A percentile compares a stretch with the other conserved stretches of the same genome.
phyloP scores from a whole-genome alignment of 805 yeast species.

The Lipomyces yamanashiensis region DNA sequence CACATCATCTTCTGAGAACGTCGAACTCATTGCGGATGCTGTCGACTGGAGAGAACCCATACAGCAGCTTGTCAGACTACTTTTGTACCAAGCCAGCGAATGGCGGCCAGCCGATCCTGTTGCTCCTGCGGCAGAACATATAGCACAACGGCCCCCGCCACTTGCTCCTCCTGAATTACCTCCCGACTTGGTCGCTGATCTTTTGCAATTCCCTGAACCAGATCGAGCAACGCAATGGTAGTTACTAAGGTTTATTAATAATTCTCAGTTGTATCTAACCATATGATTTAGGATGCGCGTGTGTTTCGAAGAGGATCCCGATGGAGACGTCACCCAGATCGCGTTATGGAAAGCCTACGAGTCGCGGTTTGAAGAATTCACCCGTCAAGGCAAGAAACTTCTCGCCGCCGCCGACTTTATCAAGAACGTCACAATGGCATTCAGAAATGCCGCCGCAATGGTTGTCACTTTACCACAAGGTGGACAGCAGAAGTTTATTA shows the following conservation, averaged over 20 bases:
- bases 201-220: slow-evolving; percentile 77
- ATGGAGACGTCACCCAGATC: slow-evolving; percentile 91
- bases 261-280: neutral
- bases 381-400: slow-evolving; percentile 59
- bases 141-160: slow-evolving; percentile 64
- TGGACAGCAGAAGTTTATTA: slow-evolving; percentile 76
- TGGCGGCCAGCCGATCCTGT: slow-evolving; percentile 34
- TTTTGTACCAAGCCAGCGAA: slow-evolving; percentile 35
- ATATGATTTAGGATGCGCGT: slow-evolving; percentile 60
- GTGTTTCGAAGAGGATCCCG: slow-evolving; percentile 76
- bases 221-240: slow-evolving; percentile 87
- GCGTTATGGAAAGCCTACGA: slow-evolving; percentile 96
- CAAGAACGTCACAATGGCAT: slow-evolving; percentile 84
- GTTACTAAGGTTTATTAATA: neutral
- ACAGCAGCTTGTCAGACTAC: slow-evolving; percentile 40
- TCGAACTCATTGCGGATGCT: slow-evolving; percentile 56
- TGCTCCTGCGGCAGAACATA: slow-evolving; percentile 55
- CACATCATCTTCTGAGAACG: slow-evolving; percentile 63
- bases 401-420: slow-evolving; percentile 96
- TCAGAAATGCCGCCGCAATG: slow-evolving; percentile 85
- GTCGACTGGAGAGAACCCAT: slow-evolving; percentile 51
- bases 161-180: slow-evolving; percentile 65
- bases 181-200: slow-evolving; percentile 58
- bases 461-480: slow-evolving; percentile 71
- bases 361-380: slow-evolving; percentile 71